A percentile compares a stretch with the other conserved stretches of the same genome.
Conservation (phyloP, 2,329 filamentous ascomycete genomes). For the Nemania sp. region DNA sequence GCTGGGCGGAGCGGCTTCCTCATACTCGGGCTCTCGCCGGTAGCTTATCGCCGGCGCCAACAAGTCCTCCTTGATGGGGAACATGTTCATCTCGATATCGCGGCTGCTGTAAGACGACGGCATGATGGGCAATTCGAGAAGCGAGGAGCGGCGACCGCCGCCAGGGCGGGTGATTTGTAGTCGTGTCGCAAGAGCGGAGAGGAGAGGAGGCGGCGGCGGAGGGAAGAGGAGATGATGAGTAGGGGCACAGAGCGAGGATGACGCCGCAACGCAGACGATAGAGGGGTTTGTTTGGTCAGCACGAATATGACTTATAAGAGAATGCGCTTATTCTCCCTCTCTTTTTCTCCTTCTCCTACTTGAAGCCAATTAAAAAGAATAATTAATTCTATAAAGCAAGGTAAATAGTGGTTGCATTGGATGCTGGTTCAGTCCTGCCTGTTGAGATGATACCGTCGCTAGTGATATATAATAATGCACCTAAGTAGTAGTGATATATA, state of each 20-base stretch:
- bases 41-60: conserved; percentile 62
- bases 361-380: background rate
- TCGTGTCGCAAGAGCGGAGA: conserved; percentile 26
- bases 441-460: conserved; percentile 13
- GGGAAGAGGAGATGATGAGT: conserved; percentile 5
- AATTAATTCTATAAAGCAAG: background rate
- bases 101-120: conserved; percentile 46
- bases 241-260: background rate
- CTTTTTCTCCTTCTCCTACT: background rate
- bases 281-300: conserved; percentile 12
- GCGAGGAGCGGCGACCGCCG: conserved; percentile 36
- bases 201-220: background rate
- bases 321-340: background rate
- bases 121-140: conserved; percentile 52
- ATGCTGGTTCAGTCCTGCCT: background rate
- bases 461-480: background rate
- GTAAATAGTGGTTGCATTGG: conserved; percentile 7
- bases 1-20: conserved; percentile 52
- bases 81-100: conserved; percentile 67
- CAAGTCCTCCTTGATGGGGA: conserved; percentile 70
- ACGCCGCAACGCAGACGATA: background rate
- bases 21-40: conserved; percentile 63
- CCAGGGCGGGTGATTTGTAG: conserved; percentile 35
- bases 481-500: background rate
- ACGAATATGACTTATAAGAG: background rate